Evolutionary conservation across 768 basidiomycete genomes (phyloP).

Genomic region (Boletus subcaerulescens): DNA sequence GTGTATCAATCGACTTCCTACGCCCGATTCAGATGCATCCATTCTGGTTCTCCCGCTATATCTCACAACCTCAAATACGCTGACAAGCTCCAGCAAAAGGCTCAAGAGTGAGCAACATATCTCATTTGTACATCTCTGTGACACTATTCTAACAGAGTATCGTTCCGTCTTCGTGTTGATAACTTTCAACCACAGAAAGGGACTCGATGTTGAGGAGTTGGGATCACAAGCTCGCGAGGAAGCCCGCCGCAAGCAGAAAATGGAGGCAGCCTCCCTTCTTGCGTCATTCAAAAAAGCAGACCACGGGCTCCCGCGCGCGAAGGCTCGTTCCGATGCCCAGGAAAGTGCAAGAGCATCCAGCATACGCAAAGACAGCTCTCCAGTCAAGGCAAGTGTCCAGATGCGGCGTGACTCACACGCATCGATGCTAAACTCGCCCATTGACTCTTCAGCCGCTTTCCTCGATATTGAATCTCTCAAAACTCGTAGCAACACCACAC

Average conservation of each 20-base stretch:
- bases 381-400: slow-evolving; percentile 51
- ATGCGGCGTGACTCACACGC: neutral
- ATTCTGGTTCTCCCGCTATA: neutral
- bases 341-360: slow-evolving; percentile 7
- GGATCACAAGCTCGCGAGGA: slow-evolving; percentile 28
- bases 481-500: slow-evolving; percentile 64
- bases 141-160: slow-evolving; percentile 16
- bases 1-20: neutral
- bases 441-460: slow-evolving; percentile 63
- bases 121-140: slow-evolving; percentile 7
- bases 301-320: slow-evolving; percentile 3
- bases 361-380: slow-evolving; percentile 60
- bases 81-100: slow-evolving; percentile 61
- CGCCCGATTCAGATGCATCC: slow-evolving; percentile 12
- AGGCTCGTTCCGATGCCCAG: slow-evolving; percentile 2
- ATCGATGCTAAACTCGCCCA: neutral
- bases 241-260: slow-evolving; percentile 32
- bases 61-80: slow-evolving; percentile 55
- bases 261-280: slow-evolving; percentile 15
- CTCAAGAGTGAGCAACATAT: slow-evolving; percentile 54
- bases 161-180: slow-evolving; percentile 4
- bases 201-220: slow-evolving; percentile 40
- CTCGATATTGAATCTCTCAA: slow-evolving; percentile 73
- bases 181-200: slow-evolving; percentile 35
- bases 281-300: slow-evolving; percentile 14